Evolutionary conservation across 2,329 filamentous ascomycete genomes (phyloP).

Genomic region (Fusarium proliferatum): DNA sequence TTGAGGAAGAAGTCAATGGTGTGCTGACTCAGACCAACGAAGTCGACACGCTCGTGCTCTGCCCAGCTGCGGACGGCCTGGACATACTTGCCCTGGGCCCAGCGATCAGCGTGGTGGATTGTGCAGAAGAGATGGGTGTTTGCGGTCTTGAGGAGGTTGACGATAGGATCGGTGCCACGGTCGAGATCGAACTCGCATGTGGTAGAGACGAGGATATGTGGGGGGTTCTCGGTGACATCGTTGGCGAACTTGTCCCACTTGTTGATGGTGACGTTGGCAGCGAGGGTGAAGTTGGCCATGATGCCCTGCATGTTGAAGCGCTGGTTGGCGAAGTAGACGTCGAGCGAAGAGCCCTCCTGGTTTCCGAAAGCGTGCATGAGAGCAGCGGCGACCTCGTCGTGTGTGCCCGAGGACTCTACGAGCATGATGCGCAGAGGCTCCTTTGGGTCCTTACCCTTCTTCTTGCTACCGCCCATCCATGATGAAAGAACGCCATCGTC

Average conservation of each 20-base stretch:
- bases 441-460: constrained; percentile 16
- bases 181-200: constrained; percentile 46
- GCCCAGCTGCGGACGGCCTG: constrained; percentile 35
- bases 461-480: constrained; percentile 25
- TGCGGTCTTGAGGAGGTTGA: constrained; percentile 34
- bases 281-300: constrained; percentile 41
- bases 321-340: constrained; percentile 39
- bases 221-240: constrained; percentile 22
- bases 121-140: constrained; percentile 45
- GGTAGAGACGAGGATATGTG: constrained; percentile 45
- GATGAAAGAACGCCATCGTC: constrained; percentile 40
- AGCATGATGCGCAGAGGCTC: constrained; percentile 42
- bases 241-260: constrained; percentile 30
- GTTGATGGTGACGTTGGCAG: constrained; percentile 30
- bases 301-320: constrained; percentile 45
- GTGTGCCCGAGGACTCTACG: constrained; percentile 42
- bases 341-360: constrained; percentile 35
- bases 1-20: constrained; percentile 40
- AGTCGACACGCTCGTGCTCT: constrained; percentile 38
- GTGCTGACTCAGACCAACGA: constrained; percentile 45
- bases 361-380: constrained; percentile 43
- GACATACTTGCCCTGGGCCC: constrained; percentile 38
- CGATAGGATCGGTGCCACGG: constrained; percentile 24
- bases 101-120: constrained; percentile 45
- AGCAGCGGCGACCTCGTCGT: constrained; percentile 45